phyloP scores from a whole-genome alignment of 352 stramenopile genomes.

The Phytophthora cactorum region DNA sequence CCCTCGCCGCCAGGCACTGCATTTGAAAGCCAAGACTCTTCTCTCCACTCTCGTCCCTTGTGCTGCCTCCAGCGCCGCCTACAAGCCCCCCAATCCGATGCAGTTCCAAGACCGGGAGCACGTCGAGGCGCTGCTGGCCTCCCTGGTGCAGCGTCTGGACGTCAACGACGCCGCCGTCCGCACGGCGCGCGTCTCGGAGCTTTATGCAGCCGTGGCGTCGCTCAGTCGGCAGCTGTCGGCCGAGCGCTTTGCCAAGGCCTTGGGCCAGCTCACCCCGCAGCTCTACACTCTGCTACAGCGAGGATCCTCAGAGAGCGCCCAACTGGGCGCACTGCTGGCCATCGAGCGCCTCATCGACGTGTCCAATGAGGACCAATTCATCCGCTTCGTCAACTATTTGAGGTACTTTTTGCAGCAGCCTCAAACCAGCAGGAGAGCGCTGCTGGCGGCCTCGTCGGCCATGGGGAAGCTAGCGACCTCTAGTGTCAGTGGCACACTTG shows the following conservation, averaged over 20 bases:
- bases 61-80: neutral
- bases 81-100: conserved; percentile 12
- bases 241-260: conserved; percentile 80
- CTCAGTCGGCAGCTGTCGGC: conserved; percentile 78
- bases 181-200: conserved; percentile 54
- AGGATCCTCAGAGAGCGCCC: conserved; percentile 60
- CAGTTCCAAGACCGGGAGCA: conserved; percentile 67
- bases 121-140: conserved; percentile 60
- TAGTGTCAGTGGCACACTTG: conserved; percentile 83
- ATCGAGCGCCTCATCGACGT: conserved; percentile 86
- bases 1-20: neutral
- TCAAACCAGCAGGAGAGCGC: conserved; percentile 57
- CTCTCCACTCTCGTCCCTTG: neutral
- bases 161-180: conserved; percentile 45
- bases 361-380: conserved; percentile 88
- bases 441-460: conserved; percentile 74
- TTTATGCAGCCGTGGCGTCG: conserved; percentile 66
- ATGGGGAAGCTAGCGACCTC: conserved; percentile 86
- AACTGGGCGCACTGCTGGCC: conserved; percentile 75
- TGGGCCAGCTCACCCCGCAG: conserved; percentile 79
- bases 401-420: conserved; percentile 86
- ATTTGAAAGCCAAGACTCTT: conserved; percentile 9
- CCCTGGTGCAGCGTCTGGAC: conserved; percentile 70
- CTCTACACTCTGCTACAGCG: conserved; percentile 73
- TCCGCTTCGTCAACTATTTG: conserved; percentile 91